Percentiles rank a stretch among this genome's conserved stretches.
These are phyloP conservation scores for Blastosporella zonata DNA, from an alignment of 1,284 basidiomycete genomes.

Conservation along the genomic window DNA sequence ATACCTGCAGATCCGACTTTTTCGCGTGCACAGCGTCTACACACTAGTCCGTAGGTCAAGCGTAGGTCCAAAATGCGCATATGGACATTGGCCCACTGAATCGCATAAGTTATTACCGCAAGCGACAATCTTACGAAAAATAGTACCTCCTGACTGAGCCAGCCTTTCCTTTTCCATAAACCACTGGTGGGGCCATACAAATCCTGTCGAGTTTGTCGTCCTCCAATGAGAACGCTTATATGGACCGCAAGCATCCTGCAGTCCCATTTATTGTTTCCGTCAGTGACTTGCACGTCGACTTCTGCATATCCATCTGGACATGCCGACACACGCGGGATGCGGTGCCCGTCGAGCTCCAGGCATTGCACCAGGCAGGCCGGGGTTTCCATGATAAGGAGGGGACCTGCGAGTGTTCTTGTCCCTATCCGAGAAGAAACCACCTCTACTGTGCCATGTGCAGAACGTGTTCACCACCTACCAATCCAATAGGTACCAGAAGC, in stretches of 20 bases:
- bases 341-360: constrained; percentile 1
- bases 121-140: too few relatives aligned
- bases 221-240: not conserved
- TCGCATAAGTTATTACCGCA: too few relatives aligned
- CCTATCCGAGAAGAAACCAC: not conserved
- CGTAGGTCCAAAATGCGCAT: too few relatives aligned
- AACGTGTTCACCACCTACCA: constrained; percentile 15
- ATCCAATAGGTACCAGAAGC: constrained; percentile 8
- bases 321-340: not conserved
- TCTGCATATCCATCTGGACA: constrained; percentile 2
- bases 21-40: not conserved
- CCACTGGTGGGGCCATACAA: constrained; percentile 11
- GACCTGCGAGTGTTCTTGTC: not conserved
- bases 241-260: constrained; percentile 14
- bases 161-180: constrained; percentile 10
- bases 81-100: too few relatives aligned
- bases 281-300: constrained; percentile 2
- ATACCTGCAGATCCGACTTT: not conserved
- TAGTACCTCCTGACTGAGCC: not conserved
- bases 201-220: constrained; percentile 11
- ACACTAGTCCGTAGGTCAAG: too few relatives aligned
- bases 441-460: constrained; percentile 11
- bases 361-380: not conserved
- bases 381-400: not conserved
- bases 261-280: not conserved